Conservation (phyloP, 2,329 filamentous ascomycete genomes). For the Colletotrichum sp. region DNA sequence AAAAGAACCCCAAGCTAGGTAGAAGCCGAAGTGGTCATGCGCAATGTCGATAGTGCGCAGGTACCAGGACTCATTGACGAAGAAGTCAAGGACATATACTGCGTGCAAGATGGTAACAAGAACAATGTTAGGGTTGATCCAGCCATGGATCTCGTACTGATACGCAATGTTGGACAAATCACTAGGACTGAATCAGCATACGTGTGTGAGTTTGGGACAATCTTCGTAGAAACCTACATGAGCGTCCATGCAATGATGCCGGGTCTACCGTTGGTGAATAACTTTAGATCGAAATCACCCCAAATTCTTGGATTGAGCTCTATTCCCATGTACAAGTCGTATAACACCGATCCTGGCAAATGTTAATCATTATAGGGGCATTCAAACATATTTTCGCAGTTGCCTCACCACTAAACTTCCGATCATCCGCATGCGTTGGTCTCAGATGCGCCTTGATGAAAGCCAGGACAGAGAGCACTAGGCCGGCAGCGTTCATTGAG, state of each 20-base stretch:
- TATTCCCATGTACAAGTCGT: conserved; percentile 52
- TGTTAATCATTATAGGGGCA: not conserved
- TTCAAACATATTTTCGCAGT: not conserved
- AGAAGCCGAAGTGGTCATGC: conserved; percentile 50
- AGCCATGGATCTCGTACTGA: not conserved
- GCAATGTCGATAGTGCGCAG: conserved; percentile 49
- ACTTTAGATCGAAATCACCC: conserved; percentile 47
- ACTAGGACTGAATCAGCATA: not conserved
- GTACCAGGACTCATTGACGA: conserved; percentile 54
- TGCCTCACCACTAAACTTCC: not conserved
- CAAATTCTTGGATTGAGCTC: conserved; percentile 50
- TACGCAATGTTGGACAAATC: not conserved
- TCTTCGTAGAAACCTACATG: conserved; percentile 35
- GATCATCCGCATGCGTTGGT: not conserved
- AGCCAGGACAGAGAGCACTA: conserved; percentile 10
- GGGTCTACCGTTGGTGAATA: conserved; percentile 52
- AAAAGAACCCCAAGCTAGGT: conserved; percentile 48
- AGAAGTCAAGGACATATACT: conserved; percentile 53
- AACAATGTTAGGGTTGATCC: conserved; percentile 30
- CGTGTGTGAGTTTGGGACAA: not conserved
- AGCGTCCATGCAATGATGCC: conserved; percentile 53
- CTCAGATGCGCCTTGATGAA: not conserved
- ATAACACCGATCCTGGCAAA: conserved; percentile 36
- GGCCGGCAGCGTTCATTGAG: conserved; percentile 38
- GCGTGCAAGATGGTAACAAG: conserved; percentile 47